phyloP scores from a whole-genome alignment of 225 moss, liverwort and hornwort genomes.

The Straminergon stramineum region DNA sequence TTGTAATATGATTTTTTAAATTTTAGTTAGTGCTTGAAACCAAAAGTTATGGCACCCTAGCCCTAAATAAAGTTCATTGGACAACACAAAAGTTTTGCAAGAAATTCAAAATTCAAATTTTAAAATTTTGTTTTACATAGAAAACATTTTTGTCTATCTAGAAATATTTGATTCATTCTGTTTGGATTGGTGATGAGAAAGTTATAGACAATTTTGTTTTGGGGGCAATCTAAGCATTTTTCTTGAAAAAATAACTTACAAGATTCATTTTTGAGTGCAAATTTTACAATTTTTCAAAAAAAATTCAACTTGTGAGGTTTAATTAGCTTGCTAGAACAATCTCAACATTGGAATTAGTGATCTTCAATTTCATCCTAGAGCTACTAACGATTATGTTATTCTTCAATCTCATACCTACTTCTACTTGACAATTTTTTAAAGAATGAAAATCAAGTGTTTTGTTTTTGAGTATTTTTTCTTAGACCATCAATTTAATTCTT shows the following conservation, averaged over 20 bases:
- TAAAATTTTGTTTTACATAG: neutral
- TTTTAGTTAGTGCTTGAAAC: no score
- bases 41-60: neutral
- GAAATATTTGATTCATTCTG: neutral
- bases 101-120: neutral
- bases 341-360: no score
- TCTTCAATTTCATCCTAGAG: no score
- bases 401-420: no score
- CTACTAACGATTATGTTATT: no score
- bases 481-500: no score
- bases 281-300: neutral
- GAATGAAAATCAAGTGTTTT: no score
- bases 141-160: neutral
- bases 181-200: neutral
- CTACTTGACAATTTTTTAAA: no score
- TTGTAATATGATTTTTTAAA: no score
- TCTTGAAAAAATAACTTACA: neutral
- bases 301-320: no score
- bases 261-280: neutral
- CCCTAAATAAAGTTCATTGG: fast-evolving
- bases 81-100: fast-evolving
- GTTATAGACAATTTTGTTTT: neutral
- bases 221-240: neutral
- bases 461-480: no score
- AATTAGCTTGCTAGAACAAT: no score